A percentile compares a stretch with the other conserved stretches of the same genome.
These are phyloP conservation scores for Backusella mclennaniae DNA, from an alignment of 192 early-diverging fungal genomes.

Conservation along the genomic window DNA sequence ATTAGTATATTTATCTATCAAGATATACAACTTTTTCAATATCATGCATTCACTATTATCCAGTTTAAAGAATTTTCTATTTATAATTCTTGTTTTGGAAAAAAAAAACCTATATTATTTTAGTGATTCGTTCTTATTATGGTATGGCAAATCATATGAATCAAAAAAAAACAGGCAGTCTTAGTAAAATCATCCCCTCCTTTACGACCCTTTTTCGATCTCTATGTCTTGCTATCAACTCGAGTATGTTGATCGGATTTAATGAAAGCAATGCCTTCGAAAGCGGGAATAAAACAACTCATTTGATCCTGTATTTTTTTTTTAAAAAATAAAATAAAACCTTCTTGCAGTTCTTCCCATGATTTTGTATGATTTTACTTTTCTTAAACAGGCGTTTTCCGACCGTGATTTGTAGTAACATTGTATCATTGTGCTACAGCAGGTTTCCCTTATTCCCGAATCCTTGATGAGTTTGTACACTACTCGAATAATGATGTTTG, in stretches of 20 bases:
- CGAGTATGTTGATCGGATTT: no score
- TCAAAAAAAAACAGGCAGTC: background rate
- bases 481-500: background rate
- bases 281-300: background rate
- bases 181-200: background rate
- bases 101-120: background rate
- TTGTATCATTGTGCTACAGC: background rate
- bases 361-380: background rate
- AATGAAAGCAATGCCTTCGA: background rate
- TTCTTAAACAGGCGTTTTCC: background rate
- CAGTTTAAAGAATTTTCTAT: background rate
- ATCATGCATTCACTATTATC: no score
- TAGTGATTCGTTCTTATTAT: background rate
- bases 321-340: no score
- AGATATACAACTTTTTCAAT: no score
- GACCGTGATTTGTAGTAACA: background rate
- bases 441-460: background rate
- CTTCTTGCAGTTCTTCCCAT: no score
- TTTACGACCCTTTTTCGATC: no score
- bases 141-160: background rate
- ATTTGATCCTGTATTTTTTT: background rate
- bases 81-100: background rate
- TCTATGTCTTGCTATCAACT: no score
- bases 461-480: background rate
- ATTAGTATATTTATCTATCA: no score